Conservation (phyloP, 495 filamentous ascomycete species). For the Xylaria curta region DNA sequence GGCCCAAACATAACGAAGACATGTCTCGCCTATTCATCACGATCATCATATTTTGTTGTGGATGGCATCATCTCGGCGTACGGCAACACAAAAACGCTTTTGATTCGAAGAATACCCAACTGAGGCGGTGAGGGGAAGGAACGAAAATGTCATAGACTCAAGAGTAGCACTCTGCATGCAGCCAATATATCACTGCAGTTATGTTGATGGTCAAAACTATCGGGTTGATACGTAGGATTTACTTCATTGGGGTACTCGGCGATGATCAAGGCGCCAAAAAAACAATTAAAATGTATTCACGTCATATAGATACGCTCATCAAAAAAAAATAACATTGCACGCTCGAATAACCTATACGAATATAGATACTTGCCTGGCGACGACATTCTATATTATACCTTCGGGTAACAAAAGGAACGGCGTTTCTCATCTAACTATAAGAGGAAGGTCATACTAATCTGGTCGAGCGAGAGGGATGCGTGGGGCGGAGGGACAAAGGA, state of each 20-base stretch:
- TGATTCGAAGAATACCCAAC: conserved; percentile 24
- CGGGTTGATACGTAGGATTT: neutral
- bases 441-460: conserved; percentile 11
- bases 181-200: conserved; percentile 6
- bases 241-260: neutral
- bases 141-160: conserved; percentile 19
- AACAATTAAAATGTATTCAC: neutral
- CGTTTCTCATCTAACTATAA: neutral
- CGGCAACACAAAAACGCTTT: conserved; percentile 3
- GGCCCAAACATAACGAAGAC: conserved; percentile 22
- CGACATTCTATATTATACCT: neutral
- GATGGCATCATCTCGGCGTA: conserved; percentile 24
- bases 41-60: neutral
- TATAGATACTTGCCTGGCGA: neutral
- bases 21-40: conserved; percentile 19
- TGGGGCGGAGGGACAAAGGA: neutral
- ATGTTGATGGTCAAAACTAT: neutral
- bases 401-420: neutral
- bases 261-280: neutral
- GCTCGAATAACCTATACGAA: neutral
- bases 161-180: conserved; percentile 13
- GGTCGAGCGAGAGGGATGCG: neutral
- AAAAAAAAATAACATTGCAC: neutral
- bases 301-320: neutral
- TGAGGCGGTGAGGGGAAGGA: conserved; percentile 20